Evolutionary conservation across 169 alveolate genomes (phyloP).

Genomic region (Babesia gibsoni): DNA sequence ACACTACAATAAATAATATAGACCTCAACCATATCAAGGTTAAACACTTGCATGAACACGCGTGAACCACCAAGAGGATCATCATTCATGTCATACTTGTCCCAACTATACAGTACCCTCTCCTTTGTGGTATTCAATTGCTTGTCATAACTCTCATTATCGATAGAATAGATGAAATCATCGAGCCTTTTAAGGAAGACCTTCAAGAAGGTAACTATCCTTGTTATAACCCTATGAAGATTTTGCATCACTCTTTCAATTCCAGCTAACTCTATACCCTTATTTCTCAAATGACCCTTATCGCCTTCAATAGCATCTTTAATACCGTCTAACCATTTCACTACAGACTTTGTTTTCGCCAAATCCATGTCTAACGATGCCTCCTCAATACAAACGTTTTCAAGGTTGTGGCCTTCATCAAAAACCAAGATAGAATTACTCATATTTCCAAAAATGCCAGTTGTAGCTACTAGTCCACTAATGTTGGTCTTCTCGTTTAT

Average conservation of each 20-base stretch:
- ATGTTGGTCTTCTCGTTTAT: conserved; percentile 77
- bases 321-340: conserved; percentile 35
- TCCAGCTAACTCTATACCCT: no score
- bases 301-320: no score
- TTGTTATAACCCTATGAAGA: neutral
- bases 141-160: neutral
- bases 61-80: conserved; percentile 32
- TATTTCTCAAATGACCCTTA: no score
- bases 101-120: conserved; percentile 45
- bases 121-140: neutral
- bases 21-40: conserved; percentile 13
- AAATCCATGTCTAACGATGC: conserved; percentile 68
- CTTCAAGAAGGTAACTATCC: conserved; percentile 14
- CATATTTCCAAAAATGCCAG: conserved; percentile 72
- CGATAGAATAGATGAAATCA: neutral
- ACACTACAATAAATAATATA: conserved; percentile 26
- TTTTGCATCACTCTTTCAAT: neutral
- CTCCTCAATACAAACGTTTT: conserved; percentile 80
- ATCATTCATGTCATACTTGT: conserved; percentile 19
- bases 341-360: neutral
- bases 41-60: conserved; percentile 14
- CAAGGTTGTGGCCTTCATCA: conserved; percentile 94
- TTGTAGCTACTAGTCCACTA: conserved; percentile 80
- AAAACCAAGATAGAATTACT: conserved; percentile 81
- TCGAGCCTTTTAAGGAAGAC: neutral